Conservation (phyloP, 306 rosid species). For the Psophocarpus tetragonolobus region DNA sequence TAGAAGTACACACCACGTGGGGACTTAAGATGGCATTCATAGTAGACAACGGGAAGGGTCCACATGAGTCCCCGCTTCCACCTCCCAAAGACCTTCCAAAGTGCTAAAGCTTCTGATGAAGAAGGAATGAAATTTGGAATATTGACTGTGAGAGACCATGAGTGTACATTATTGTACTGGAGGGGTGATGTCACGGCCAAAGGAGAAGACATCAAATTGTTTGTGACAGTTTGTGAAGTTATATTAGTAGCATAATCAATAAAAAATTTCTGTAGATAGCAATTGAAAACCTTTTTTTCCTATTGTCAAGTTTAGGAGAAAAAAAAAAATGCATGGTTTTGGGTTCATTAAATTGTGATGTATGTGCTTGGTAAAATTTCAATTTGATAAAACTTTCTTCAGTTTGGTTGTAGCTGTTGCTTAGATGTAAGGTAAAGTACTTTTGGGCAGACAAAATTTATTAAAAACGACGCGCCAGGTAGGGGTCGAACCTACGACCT, state of each 20-base stretch:
- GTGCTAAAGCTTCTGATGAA: constrained; percentile 46
- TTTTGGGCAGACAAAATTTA: background rate
- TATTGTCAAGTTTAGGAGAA: background rate
- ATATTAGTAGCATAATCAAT: constrained; percentile 26
- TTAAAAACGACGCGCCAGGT: constrained; percentile 54
- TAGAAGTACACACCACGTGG: constrained; percentile 88
- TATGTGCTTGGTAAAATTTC: constrained; percentile 4
- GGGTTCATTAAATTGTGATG: constrained; percentile 8
- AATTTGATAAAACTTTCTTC: background rate
- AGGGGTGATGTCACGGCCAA: constrained; percentile 25
- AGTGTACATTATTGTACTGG: constrained; percentile 14
- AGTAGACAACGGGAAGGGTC: constrained; percentile 66
- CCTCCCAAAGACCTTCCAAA: constrained; percentile 66
- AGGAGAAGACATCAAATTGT: constrained; percentile 13
- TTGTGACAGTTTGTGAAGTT: constrained; percentile 13
- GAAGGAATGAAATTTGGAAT: constrained; percentile 16
- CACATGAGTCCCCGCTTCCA: constrained; percentile 51
- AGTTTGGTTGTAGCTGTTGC: background rate
- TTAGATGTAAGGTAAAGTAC: background rate
- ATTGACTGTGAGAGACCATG: background rate
- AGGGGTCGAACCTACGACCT: constrained; percentile 97
- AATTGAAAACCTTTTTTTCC: background rate
- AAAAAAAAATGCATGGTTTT: constrained; percentile 1
- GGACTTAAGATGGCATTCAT: constrained; percentile 80
- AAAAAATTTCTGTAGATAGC: constrained; percentile 16